Evolutionary conservation across 2,329 filamentous ascomycete species (phyloP), one percentile per base, ranked within the genome.

Genomic region (Fusarium sp.): DNA sequence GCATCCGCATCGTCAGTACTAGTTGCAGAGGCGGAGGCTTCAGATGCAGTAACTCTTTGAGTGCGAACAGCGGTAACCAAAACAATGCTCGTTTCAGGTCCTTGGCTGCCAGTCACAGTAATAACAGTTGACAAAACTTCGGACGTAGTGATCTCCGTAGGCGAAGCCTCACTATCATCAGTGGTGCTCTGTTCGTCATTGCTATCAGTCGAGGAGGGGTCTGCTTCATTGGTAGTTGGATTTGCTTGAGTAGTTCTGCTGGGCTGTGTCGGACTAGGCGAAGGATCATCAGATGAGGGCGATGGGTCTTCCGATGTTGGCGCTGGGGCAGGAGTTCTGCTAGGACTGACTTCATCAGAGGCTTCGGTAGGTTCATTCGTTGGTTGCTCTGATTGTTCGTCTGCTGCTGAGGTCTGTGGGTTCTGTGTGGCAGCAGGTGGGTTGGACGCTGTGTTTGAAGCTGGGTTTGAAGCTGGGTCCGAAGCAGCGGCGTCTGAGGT

Each of bases 1-100:
- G 76, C 57, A 8, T 77, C 75, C 4, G 76, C 65, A 14, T 75
- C 65, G 4, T 76, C 60, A 7, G 77, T 73, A 11, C 73, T 62
- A 9, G 71, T 68, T 14, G 69, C 61, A 12, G 75, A 62, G 1
- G 73, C 44, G 7, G 75, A 59, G 20, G 51, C 23, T 7, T 65
- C 39, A 7, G 59, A 36, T 30, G 42, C 39, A n/a, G 51, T 53
- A 32, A 62, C 58, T 19, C 49, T 28, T 21, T 63, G 63, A 9
- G 67, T 76, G 7, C 62, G 71, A 26, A 75, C 70, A 17, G 66
- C 65, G 7, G 72, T 77, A 34, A 79, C 67, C 9, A 77, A 42
- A 20, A 75, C 57, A 19, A 73, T 49, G 26, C 63, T 72, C 17
- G 75, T 77, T 32, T 59, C 50, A 23, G 52, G 58, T 24, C 59